Conservation (phyloP, 1,284 basidiomycete species). For the Moesziomyces sp. region DNA sequence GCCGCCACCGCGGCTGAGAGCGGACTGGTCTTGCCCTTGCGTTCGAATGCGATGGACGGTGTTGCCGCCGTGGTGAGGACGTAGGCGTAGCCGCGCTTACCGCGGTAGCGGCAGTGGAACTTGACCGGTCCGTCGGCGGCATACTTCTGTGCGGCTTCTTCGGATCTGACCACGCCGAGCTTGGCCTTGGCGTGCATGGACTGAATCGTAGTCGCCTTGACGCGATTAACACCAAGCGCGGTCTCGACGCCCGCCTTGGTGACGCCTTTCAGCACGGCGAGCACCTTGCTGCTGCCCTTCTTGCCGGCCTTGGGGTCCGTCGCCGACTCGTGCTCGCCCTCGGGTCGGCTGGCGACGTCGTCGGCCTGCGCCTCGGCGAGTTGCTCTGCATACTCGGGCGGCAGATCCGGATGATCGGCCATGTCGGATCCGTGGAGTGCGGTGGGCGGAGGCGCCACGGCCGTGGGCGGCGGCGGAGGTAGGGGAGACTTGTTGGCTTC, state of each 20-base stretch:
- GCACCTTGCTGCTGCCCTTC: slow-evolving; percentile 47
- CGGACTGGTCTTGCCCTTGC: slow-evolving; percentile 22
- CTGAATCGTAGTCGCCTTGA: slow-evolving; percentile 62
- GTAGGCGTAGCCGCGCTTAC: slow-evolving; percentile 60
- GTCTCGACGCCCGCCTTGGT: slow-evolving; percentile 59
- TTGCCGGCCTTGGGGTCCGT: slow-evolving; percentile 42
- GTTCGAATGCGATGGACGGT: slow-evolving; percentile 61
- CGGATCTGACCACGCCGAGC: slow-evolving; percentile 61
- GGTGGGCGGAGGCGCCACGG: slow-evolving; percentile 48
- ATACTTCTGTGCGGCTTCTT: slow-evolving; percentile 21
- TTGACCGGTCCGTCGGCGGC: slow-evolving; percentile 34
- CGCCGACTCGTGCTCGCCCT: slow-evolving; percentile 44
- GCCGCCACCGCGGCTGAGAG: slow-evolving; percentile 27
- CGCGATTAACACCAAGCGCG: slow-evolving; percentile 64
- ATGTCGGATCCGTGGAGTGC: slow-evolving; percentile 35
- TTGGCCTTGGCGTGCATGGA: slow-evolving; percentile 59
- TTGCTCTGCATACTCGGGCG: slow-evolving; percentile 57
- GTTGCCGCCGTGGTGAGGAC: slow-evolving; percentile 66
- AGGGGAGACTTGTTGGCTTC: slow-evolving; percentile 70
- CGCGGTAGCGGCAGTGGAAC: slow-evolving; percentile 60
- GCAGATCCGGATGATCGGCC: slow-evolving; percentile 47
- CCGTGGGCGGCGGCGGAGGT: slow-evolving; percentile 69
- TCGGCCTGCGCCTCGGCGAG: slow-evolving; percentile 47
- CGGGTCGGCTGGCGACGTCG: slow-evolving; percentile 40
- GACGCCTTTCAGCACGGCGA: slow-evolving; percentile 60